These are phyloP conservation scores for Testicularia cyperi DNA, from an alignment of 1,284 basidiomycete species.

Conservation along the genomic window DNA sequence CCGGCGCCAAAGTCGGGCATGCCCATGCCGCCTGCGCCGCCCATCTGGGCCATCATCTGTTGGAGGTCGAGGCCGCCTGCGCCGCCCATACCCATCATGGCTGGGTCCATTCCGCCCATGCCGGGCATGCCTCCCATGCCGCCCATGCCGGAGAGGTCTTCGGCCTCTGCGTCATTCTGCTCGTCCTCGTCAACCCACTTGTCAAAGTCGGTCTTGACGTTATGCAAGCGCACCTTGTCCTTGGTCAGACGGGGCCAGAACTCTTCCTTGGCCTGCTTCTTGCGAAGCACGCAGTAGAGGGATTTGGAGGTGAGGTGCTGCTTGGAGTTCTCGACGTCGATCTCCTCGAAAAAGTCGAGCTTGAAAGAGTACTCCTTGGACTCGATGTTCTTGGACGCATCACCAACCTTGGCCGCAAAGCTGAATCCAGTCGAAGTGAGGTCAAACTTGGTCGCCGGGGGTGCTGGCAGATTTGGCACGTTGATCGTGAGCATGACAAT, in stretches of 20 bases:
- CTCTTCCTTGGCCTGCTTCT: conserved; percentile 53
- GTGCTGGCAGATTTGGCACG: conserved; percentile 54
- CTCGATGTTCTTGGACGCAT: conserved; percentile 48
- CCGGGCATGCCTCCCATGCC: conserved; percentile 63
- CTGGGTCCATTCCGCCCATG: conserved; percentile 48
- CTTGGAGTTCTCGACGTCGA: conserved; percentile 54
- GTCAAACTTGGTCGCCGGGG: conserved; percentile 54
- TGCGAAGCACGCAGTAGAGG: conserved; percentile 55
- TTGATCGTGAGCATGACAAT: conserved; percentile 59
- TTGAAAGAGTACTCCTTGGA: conserved; percentile 53
- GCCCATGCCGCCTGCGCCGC: conserved; percentile 35
- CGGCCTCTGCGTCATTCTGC: conserved; percentile 45
- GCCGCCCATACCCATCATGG: conserved; percentile 16
- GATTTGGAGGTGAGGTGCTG: conserved; percentile 54
- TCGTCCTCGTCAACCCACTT: conserved; percentile 62
- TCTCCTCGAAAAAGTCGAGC: conserved; percentile 58
- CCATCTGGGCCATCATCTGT: conserved; percentile 38
- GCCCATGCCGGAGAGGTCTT: conserved; percentile 38
- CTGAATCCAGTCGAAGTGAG: conserved; percentile 45
- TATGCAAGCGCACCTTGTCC: conserved; percentile 60
- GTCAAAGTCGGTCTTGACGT: conserved; percentile 61
- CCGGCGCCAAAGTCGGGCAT: conserved; percentile 35
- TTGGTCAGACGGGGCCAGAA: conserved; percentile 61
- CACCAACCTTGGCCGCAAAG: conserved; percentile 46
- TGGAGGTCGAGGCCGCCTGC: conserved; percentile 27